Evolutionary conservation across 352 stramenopile species (phyloP).

Genomic region (Bremia lactucae): DNA sequence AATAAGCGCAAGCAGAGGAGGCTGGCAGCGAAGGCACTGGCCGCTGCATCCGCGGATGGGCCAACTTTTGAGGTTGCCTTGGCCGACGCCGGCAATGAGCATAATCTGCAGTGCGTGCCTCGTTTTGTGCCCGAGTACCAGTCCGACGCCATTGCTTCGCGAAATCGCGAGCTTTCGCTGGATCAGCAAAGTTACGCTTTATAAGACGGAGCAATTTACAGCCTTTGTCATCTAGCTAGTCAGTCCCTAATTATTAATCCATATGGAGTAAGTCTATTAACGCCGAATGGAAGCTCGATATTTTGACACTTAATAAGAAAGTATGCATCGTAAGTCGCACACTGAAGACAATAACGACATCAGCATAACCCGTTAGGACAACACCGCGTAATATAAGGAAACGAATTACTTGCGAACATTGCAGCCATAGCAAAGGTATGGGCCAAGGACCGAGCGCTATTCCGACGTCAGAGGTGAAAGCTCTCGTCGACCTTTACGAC

Average conservation of each 20-base stretch:
- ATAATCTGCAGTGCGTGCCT: constrained; percentile 23
- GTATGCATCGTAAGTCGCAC: no score
- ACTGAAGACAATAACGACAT: no score
- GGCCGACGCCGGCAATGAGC: constrained; percentile 18
- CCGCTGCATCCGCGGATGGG: constrained; percentile 14
- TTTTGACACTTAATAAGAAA: no score
- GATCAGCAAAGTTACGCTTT: constrained; percentile 53
- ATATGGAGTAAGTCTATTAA: background rate
- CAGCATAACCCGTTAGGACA: no score
- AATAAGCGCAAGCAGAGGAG: constrained; percentile 53
- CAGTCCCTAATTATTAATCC: constrained; percentile 24
- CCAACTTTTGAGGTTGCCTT: constrained; percentile 25
- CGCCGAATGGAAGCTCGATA: no score
- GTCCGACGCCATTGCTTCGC: constrained; percentile 6
- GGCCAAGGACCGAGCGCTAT: constrained; percentile 76
- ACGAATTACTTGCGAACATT: no score
- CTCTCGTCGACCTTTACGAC: constrained; percentile 65
- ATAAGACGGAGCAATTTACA: constrained; percentile 13
- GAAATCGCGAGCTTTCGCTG: constrained; percentile 30
- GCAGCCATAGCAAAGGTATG: constrained; percentile 19
- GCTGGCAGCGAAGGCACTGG: constrained; percentile 29
- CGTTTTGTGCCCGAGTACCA: constrained; percentile 29
- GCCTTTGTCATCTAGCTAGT: constrained; percentile 7
- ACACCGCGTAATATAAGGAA: no score
- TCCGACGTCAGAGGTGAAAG: constrained; percentile 44